Base-by-base conservation (phyloP, 768 basidiomycete genomes). In the Pisolithus orientalis region DNA sequence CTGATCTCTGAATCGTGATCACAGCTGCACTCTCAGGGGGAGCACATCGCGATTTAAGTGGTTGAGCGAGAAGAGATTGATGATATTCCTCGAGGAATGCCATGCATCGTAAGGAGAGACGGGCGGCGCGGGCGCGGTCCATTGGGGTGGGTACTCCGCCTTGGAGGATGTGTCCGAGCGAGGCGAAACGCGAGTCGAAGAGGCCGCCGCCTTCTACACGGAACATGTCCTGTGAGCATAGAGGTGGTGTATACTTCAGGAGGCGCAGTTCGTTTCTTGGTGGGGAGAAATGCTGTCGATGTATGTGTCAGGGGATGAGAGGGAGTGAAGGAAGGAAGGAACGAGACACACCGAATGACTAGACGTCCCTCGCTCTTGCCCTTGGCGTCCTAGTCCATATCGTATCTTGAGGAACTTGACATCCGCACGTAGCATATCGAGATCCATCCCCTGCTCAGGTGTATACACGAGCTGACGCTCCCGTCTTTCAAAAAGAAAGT, bases 151-250 rank as follows among this genome's bases (percentile, higher is more conserved):
- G 96, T 16, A 92, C 84, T 2, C 94, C 94, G 7, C 96, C 96
- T 63, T 99, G 96, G 3, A 99, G 74, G 5, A 94, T 98, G 72
- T 99, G 96, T 14, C 96, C 96, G 17, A 99, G 82, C 1, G 92
- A 88, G n/a, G 95, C 96, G 17, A 84, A 89, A 45, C 96, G 87
- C 17, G 96, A 84, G 71, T 99, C 96, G 64, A 98, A 99, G 24
- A 97, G 75, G 5, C 76, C 57, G 25, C 85, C 85, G n/a, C 96
- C 96, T 70, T 98, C 95, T 65, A 96, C 95, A 62, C 87, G 86
- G 70, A 97, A 72, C 77, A 99, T 96, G 68, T 90, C 90, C 54
- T n/a, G 87, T 94, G 59, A 99, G 80, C 50, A 96, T 80, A 7
- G 91, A 84, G 6, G 94, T 94, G 13, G 87, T 86, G 75, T 98